Evolutionary conservation across 2,329 filamentous ascomycete genomes (phyloP).

Genomic region (Curvularia lunata): DNA sequence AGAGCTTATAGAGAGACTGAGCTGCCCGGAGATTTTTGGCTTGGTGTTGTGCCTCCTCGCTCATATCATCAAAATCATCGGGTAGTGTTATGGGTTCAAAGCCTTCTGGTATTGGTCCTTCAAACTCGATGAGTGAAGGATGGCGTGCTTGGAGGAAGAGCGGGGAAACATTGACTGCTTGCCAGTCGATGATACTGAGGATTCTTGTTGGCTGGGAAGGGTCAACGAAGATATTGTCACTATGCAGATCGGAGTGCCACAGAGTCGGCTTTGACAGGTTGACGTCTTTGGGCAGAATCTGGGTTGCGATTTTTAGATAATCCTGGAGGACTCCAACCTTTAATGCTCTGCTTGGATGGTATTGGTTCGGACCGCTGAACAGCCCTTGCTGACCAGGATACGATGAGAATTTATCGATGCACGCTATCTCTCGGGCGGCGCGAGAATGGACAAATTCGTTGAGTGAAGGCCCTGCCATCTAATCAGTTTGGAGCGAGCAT

Average conservation of each 20-base stretch:
- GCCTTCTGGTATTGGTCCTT: constrained; percentile 28
- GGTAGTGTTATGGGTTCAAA: constrained; percentile 22
- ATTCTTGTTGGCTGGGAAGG: no score
- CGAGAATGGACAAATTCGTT: constrained; percentile 23
- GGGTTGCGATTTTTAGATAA: no score
- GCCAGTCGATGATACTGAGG: constrained; percentile 49
- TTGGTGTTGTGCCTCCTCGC: constrained; percentile 20
- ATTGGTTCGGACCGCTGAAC: no score
- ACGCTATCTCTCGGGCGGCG: constrained; percentile 25
- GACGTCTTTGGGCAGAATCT: no score
- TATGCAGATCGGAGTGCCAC: no score
- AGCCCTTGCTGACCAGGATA: no score
- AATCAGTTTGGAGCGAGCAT: constrained; percentile 21
- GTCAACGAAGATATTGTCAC: no score
- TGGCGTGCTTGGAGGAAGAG: constrained; percentile 36
- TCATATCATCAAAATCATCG: constrained; percentile 23
- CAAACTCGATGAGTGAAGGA: constrained; percentile 34
- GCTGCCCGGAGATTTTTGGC: constrained; percentile 27
- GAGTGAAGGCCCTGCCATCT: constrained; percentile 23
- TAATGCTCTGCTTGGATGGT: no score
- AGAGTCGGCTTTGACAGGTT: no score
- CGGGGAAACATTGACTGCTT: constrained; percentile 36
- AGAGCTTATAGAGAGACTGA: constrained; percentile 29
- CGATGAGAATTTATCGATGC: constrained; percentile 24
- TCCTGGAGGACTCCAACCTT: no score